Percentiles rank a stretch among this genome's conserved stretches.
These are phyloP conservation scores for Phoenix roebelenii DNA, from an alignment of 176 grass and related monocot species.

Conservation along the genomic window DNA sequence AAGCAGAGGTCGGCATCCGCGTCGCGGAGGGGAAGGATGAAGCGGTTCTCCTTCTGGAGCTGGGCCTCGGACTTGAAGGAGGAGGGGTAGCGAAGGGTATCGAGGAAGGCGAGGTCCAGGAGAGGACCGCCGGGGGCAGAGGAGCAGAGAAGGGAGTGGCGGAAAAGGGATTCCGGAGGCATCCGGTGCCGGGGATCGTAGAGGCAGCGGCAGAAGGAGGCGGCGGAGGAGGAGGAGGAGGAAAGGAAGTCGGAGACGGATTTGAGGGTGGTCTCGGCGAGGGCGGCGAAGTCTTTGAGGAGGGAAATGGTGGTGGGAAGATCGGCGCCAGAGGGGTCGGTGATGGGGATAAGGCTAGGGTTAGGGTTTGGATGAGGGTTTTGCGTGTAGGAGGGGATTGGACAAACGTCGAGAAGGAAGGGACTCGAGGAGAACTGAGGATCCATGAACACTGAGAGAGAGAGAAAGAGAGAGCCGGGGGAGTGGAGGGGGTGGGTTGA, in stretches of 20 bases:
- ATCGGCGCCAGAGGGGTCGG: neutral
- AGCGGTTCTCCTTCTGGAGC: constrained; percentile 1
- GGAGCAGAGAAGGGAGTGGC: constrained; percentile 34
- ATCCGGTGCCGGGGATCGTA: constrained; percentile 27
- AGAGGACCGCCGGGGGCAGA: constrained; percentile 10
- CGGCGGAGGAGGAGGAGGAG: neutral
- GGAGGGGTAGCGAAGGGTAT: neutral
- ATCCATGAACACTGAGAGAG: too few relatives aligned
- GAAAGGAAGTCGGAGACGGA: constrained; percentile 27
- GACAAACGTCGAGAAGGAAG: neutral
- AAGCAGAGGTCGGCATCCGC: constrained; percentile 26
- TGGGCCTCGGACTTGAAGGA: constrained; percentile 1
- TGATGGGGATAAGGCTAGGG: neutral
- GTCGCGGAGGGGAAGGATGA: constrained; percentile 8
- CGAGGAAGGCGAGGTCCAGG: constrained; percentile 1
- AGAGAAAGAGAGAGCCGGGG: too few relatives aligned
- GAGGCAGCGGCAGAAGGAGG: constrained; percentile 12
- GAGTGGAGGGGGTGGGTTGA: too few relatives aligned
- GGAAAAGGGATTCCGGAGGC: constrained; percentile 29
- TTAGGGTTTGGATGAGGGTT: constrained; percentile 10
- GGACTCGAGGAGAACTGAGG: neutral
- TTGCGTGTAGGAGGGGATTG: too few relatives aligned
- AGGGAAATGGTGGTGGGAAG: constrained; percentile 28
- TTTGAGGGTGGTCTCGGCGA: constrained; percentile 38
- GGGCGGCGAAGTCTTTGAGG: constrained; percentile 46